Base-by-base conservation (phyloP, 768 basidiomycete genomes). In the Sporobolomyces roseus region DNA sequence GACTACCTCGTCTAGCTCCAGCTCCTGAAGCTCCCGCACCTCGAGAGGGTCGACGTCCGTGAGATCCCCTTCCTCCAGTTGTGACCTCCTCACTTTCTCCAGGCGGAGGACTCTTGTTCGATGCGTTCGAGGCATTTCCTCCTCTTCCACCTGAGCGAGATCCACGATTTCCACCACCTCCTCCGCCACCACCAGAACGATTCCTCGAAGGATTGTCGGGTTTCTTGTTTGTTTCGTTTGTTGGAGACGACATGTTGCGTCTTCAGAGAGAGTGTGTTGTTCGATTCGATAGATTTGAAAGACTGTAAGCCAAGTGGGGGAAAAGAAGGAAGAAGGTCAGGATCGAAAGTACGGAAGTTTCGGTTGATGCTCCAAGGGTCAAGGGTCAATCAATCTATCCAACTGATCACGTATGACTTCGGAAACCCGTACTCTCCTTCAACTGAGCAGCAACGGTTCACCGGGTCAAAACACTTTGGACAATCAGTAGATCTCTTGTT, bases 151-250 rank as follows among this genome's bases (percentile, higher is more conserved):
- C 36, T 23, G 48, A n/a, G 33, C 60, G 46, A 32, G 36, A 17
- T 36, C 29, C 46, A 33, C 48, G 33, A 36, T 38, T 62, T 29
- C 38, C 38, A 25, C 46, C 60, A 30, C 46, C 27, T 21, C 10
- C 5, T 38, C 33, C 19, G 19, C 19, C 56, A 29, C 56, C 56
- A 58, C 56, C 19, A 21, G 56, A 45, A 6, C 56, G 56, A 32
- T 45, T 58, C 41, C 25, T 7, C 2, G 56, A 30, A 14, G 55
- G 21, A n/a, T n/a, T n/a, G 30, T 43, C 55, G 25, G 8, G 29
- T 46, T 65, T 65, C 48, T 64, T 55, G 54, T 35, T 46, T 2
- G 64, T 16, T 58, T 58, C 56, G n/a, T n/a, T n/a, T 27, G 56
- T 10, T 32, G 56, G 56, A 45, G 25, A 30, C 8, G 56, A 58